phyloP scores from a whole-genome alignment of 768 basidiomycete species.

The Termitomyces sp. region DNA sequence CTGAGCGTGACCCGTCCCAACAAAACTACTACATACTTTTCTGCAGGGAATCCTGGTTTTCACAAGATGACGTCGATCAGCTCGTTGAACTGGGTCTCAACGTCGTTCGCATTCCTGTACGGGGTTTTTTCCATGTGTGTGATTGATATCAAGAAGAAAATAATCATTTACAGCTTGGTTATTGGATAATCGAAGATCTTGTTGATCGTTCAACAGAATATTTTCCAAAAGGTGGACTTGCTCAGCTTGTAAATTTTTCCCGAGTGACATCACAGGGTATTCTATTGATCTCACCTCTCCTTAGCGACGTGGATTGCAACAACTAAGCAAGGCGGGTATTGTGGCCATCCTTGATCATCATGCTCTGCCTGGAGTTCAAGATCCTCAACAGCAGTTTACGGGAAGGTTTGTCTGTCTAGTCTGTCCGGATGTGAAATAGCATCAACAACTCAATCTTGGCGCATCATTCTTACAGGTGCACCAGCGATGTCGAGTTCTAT shows the following conservation, averaged over 20 bases:
- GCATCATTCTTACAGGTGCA: conserved; percentile 43
- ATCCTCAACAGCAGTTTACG: conserved; percentile 57
- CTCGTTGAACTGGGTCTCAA: conserved; percentile 58
- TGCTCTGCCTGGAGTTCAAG: conserved; percentile 66
- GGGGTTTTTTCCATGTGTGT: conserved; percentile 14
- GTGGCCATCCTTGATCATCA: conserved; percentile 63
- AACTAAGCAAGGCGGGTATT: conserved; percentile 60
- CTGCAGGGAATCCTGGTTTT: conserved; percentile 68
- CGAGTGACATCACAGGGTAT: not conserved
- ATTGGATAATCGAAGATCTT: conserved; percentile 75
- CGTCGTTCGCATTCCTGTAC: conserved; percentile 71
- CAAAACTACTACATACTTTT: not conserved
- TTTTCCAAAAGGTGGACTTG: conserved; percentile 67
- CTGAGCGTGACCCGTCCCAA: not conserved
- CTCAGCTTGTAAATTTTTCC: conserved; percentile 46
- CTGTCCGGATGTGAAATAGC: not conserved
- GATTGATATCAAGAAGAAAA: not conserved
- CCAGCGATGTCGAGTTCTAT: conserved; percentile 66
- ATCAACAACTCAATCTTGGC: not conserved
- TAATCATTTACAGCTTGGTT: conserved; percentile 51
- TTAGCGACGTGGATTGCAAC: conserved; percentile 58
- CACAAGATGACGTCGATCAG: conserved; percentile 50
- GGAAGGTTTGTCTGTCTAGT: conserved; percentile 47
- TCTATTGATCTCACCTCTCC: not conserved
- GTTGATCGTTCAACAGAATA: conserved; percentile 58